These are phyloP conservation scores for Podospora conica DNA, from an alignment of 495 filamentous ascomycete genomes.

Conservation along the genomic window DNA sequence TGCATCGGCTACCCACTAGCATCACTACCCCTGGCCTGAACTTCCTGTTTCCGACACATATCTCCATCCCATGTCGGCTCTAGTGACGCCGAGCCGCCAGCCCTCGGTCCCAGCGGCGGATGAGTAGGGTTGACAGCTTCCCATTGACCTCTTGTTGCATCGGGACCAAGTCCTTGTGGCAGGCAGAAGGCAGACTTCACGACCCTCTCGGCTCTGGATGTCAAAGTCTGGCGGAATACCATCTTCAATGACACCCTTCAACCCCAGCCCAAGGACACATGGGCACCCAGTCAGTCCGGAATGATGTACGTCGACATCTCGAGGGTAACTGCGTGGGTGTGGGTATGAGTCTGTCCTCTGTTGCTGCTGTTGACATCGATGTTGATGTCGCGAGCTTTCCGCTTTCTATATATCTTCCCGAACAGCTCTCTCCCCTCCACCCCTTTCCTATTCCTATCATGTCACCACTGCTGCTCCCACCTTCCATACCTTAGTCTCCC, in stretches of 20 bases:
- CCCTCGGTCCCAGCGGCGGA: neutral
- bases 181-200: constrained; percentile 4
- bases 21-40: neutral
- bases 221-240: neutral
- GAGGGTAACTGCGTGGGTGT: neutral
- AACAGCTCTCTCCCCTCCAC: constrained; percentile 11
- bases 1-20: neutral
- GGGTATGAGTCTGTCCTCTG: neutral
- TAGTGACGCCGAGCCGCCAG: neutral
- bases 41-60: neutral
- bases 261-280: neutral
- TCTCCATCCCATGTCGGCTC: neutral
- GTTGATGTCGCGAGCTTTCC: constrained; percentile 12
- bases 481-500: neutral
- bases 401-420: constrained; percentile 32
- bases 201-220: neutral
- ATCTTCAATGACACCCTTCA: constrained; percentile 1
- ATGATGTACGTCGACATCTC: neutral
- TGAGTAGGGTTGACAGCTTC: neutral
- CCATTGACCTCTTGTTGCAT: neutral
- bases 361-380: neutral
- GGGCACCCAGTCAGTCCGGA: neutral
- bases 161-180: neutral
- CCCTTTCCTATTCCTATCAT: neutral
- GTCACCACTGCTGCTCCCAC: neutral